Evolutionary conservation across 1,284 basidiomycete species (phyloP).

Genomic region (Trametes hirsuta): DNA sequence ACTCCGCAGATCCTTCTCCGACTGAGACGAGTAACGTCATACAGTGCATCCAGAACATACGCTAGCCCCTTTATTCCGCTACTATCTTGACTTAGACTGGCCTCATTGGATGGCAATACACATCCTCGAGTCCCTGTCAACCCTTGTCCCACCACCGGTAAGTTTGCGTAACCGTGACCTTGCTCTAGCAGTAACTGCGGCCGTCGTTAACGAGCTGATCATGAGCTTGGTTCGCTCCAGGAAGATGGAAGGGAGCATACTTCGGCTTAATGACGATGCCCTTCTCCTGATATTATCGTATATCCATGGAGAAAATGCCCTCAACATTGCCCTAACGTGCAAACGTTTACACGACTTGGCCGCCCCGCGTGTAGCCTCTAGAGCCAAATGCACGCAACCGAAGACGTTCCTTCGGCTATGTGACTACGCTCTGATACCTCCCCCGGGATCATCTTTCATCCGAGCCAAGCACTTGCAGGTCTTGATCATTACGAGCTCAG

Average conservation of each 20-base stretch:
- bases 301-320: slow-evolving; percentile 1
- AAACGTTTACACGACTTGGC: slow-evolving; percentile 4
- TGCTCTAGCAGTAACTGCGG: too few species aligned
- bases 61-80: too few species aligned
- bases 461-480: not conserved
- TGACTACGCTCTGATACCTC: not conserved
- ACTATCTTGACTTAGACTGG: too few species aligned
- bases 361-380: not conserved
- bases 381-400: not conserved
- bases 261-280: slow-evolving; percentile 3
- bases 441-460: not conserved
- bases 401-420: not conserved
- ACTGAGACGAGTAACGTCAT: too few species aligned
- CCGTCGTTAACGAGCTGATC: not conserved
- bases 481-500: not conserved
- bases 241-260: not conserved
- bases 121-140: too few species aligned
- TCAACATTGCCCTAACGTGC: slow-evolving; percentile 6
- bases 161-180: too few species aligned
- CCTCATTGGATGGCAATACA: too few species aligned
- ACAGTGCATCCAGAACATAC: too few species aligned
- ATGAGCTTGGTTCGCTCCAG: not conserved
- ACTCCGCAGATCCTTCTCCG: too few species aligned
- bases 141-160: too few species aligned
- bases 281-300: slow-evolving; percentile 1